These are phyloP conservation scores for Monilinia laxa DNA, from an alignment of 2,329 filamentous ascomycete species.

Conservation along the genomic window DNA sequence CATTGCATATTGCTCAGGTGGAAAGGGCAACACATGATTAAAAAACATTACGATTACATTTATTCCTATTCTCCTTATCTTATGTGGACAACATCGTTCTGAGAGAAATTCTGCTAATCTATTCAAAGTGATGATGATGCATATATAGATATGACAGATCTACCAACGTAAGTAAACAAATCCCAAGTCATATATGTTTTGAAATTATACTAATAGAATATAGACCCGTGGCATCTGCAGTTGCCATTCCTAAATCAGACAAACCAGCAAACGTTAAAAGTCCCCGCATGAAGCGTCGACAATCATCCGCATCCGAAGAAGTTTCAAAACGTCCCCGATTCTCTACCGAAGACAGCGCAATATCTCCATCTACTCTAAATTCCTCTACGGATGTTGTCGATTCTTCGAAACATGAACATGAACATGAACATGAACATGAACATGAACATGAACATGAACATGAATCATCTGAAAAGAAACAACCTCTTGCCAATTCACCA, in stretches of 20 bases:
- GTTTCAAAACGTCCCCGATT: slow-evolving; percentile 54
- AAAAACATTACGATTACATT: neutral
- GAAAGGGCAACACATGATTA: neutral
- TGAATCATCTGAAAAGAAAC: slow-evolving; percentile 17
- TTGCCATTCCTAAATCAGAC: slow-evolving; percentile 39
- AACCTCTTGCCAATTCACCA: slow-evolving; percentile 7
- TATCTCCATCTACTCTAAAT: slow-evolving; percentile 34
- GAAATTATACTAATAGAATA: slow-evolving; percentile 11
- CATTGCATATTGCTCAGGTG: too few relatives aligned
- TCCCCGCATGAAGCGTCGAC: slow-evolving; percentile 44
- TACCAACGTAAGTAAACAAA: slow-evolving; percentile 12
- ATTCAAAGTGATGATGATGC: slow-evolving; percentile 4
- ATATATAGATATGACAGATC: slow-evolving; percentile 9
- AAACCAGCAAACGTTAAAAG: slow-evolving; percentile 24
- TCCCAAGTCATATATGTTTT: neutral
- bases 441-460: slow-evolving; percentile 21
- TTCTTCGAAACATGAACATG: slow-evolving; percentile 18
- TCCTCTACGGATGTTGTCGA: slow-evolving; percentile 35
- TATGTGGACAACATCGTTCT: neutral
- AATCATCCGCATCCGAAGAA: slow-evolving; percentile 53
- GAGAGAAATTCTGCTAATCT: slow-evolving; percentile 11
- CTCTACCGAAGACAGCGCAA: slow-evolving; percentile 32
- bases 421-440: slow-evolving; percentile 21
- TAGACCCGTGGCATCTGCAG: slow-evolving; percentile 42
- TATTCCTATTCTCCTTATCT: neutral